Conservation (phyloP, 768 basidiomycete species). For the Amanita thiersii region DNA sequence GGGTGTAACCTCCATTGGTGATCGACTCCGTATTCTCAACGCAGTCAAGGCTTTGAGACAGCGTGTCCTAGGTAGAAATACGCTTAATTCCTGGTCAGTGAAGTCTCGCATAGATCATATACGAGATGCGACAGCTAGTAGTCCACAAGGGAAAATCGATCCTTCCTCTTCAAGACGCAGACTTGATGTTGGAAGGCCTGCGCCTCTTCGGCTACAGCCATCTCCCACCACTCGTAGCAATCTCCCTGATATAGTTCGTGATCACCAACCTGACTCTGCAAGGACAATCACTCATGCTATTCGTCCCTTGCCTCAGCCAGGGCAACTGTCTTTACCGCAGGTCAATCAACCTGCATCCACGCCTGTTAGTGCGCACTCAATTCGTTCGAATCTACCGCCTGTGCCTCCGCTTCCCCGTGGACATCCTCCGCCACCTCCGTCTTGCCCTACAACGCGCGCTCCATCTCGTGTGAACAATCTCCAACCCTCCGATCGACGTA, state of each 20-base stretch:
- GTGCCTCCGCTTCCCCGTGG: conserved; percentile 62
- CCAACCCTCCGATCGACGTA: conserved; percentile 33
- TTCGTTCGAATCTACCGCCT: conserved; percentile 50
- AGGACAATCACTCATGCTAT: conserved; percentile 25
- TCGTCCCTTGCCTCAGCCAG: conserved; percentile 45
- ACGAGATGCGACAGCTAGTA: conserved; percentile 3
- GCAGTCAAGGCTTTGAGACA: conserved; percentile 76
- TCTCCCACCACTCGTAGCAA: conserved; percentile 40
- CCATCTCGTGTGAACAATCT: conserved; percentile 15
- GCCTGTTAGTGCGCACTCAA: conserved; percentile 21
- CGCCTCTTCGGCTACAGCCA: conserved; percentile 68
- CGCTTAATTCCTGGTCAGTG: conserved; percentile 10
- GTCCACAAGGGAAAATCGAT: conserved; percentile 5
- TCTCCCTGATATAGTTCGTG: conserved; percentile 67
- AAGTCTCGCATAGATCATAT: conserved; percentile 11
- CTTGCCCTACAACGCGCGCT: conserved; percentile 35
- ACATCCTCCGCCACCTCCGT: conserved; percentile 49
- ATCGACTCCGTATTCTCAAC: conserved; percentile 78
- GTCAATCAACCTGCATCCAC: conserved; percentile 13
- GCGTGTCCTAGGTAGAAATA: conserved; percentile 29
- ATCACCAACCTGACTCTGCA: conserved; percentile 53
- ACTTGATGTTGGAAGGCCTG: conserved; percentile 60
- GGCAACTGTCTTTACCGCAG: conserved; percentile 20
- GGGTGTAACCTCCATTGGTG: conserved; percentile 84
- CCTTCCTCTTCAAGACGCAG: conserved; percentile 23